phyloP scores from a whole-genome alignment of 2,329 filamentous ascomycete species.

The Leptosphaerulina australis region DNA sequence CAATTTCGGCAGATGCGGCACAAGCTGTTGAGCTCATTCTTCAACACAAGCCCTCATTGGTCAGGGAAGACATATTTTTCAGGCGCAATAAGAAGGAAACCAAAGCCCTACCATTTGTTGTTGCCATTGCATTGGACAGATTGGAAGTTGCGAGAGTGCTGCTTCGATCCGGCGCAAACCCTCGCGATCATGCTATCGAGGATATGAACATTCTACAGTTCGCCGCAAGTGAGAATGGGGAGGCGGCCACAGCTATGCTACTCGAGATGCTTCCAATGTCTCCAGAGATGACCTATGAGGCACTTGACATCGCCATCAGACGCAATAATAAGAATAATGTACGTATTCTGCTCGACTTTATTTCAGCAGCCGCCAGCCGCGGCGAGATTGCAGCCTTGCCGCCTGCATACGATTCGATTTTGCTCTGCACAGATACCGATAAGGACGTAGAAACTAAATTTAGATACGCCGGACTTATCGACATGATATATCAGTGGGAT shows the following conservation, averaged over 20 bases:
- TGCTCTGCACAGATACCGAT: constrained; percentile 16
- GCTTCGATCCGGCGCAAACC: constrained; percentile 24
- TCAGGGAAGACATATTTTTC: constrained; percentile 26
- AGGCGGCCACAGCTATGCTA: constrained; percentile 21
- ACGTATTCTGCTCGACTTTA: constrained; percentile 22
- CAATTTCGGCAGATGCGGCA: constrained; percentile 24
- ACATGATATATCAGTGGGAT: constrained; percentile 27
- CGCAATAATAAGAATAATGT: constrained; percentile 23
- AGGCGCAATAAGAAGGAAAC: constrained; percentile 24
- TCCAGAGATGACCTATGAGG: constrained; percentile 25
- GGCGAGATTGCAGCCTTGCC: constrained; percentile 25
- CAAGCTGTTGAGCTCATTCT: constrained; percentile 28
- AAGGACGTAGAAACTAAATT: constrained; percentile 10
- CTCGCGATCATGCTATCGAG: constrained; percentile 26
- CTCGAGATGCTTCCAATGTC: constrained; percentile 24
- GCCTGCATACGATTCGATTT: constrained; percentile 23
- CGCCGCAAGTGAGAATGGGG: constrained; percentile 19
- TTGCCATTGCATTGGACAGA: constrained; percentile 19
- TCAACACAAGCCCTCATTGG: constrained; percentile 18
- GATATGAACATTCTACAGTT: constrained; percentile 27
- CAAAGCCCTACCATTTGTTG: constrained; percentile 24
- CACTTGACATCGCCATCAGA: constrained; percentile 25
- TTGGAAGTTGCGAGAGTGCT: constrained; percentile 24
- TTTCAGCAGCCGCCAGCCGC: constrained; percentile 22
- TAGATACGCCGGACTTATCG: constrained; percentile 21